phyloP scores from a whole-genome alignment of 345 rosid genomes.

The Crucihimalaya himalaica region DNA sequence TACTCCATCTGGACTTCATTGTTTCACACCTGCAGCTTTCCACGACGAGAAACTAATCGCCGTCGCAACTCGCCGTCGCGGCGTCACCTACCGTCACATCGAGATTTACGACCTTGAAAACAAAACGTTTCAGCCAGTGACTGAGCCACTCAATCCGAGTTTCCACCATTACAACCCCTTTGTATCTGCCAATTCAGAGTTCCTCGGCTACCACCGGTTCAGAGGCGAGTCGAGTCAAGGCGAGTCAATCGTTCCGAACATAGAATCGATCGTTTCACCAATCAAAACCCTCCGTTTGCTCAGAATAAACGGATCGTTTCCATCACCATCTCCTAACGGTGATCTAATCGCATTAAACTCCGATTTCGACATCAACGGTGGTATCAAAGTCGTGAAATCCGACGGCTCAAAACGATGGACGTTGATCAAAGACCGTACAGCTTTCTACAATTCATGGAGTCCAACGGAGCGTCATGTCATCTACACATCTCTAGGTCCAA shows the following conservation, averaged over 20 bases:
- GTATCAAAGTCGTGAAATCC: conserved; percentile 56
- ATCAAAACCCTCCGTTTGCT: conserved; percentile 54
- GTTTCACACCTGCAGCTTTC: conserved; percentile 87
- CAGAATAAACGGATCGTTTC: conserved; percentile 69
- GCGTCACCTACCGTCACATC: conserved; percentile 53
- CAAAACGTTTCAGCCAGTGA: conserved; percentile 51
- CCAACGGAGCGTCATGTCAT: conserved; percentile 68
- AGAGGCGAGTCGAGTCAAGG: conserved; percentile 64
- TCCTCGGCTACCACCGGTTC: conserved; percentile 78
- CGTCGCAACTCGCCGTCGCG: conserved; percentile 70
- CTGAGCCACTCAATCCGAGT: conserved; percentile 59
- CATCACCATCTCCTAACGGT: conserved; percentile 66
- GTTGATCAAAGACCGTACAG: conserved; percentile 57
- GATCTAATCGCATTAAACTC: conserved; percentile 58
- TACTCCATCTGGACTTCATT: conserved; percentile 87
- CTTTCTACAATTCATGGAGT: conserved; percentile 87
- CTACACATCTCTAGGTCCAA: conserved; percentile 78
- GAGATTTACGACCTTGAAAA: conserved; percentile 61
- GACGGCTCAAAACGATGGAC: conserved; percentile 87
- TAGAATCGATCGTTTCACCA: conserved; percentile 72
- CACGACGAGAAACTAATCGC: conserved; percentile 59
- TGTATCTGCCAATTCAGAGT: conserved; percentile 54
- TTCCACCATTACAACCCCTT: conserved; percentile 84
- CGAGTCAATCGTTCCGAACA: conserved; percentile 54
- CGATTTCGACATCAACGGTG: conserved; percentile 46